phyloP scores from a whole-genome alignment of 192 early-diverging fungal species.

The Funneliformis mosseae region DNA sequence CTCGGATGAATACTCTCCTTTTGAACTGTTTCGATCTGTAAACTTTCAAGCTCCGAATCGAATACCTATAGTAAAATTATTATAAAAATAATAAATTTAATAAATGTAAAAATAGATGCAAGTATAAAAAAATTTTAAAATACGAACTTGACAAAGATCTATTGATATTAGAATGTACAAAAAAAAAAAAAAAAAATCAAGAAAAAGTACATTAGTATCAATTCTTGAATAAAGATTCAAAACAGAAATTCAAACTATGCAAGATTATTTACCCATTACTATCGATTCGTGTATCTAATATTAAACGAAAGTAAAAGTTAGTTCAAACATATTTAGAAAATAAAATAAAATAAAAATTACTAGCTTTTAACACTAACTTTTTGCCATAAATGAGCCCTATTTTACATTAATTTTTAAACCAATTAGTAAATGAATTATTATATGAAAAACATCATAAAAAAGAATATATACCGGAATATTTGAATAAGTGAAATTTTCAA shows the following conservation, averaged over 20 bases:
- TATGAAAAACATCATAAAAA: conserved; percentile 80
- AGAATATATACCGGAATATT: conserved; percentile 98
- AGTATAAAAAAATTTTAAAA: neutral
- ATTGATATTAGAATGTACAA: no score
- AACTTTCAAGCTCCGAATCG: conserved; percentile 95
- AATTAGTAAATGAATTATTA: neutral
- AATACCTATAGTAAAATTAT: conserved; percentile 79
- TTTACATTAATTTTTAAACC: neutral
- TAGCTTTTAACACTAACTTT: conserved; percentile 1
- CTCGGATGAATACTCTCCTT: conserved; percentile 99
- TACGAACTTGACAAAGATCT: neutral
- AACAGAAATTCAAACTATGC: no score
- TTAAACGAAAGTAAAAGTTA: neutral
- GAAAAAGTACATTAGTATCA: no score
- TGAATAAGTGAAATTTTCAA: conserved; percentile 99
- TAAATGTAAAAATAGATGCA: neutral
- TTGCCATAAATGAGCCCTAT: conserved; percentile 32
- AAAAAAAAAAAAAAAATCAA: no score
- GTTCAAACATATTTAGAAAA: no score
- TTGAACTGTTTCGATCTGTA: conserved; percentile 98
- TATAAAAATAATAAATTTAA: neutral
- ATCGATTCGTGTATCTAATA: conserved; percentile 31
- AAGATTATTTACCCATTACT: no score
- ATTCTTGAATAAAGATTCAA: no score
- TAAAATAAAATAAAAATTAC: conserved; percentile 19